Conservation (phyloP, 1,284 basidiomycete genomes). For the Bondarzewia mesenterica region DNA sequence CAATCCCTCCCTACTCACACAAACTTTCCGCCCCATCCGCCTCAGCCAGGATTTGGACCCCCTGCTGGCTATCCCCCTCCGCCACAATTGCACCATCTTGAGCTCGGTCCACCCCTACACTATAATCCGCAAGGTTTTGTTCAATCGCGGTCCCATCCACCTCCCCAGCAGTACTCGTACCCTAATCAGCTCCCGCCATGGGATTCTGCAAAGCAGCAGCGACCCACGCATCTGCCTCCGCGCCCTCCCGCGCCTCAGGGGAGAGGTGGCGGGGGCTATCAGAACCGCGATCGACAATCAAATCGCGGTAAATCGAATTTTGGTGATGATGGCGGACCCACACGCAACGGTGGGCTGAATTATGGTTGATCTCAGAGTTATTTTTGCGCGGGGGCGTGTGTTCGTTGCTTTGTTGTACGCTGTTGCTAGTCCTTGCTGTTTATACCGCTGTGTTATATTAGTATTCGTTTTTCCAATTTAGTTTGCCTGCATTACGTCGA, state of each 20-base stretch:
- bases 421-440: neutral
- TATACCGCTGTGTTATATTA: no score
- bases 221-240: conserved; percentile 18
- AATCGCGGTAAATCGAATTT: neutral
- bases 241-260: conserved; percentile 18
- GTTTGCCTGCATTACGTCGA: no score
- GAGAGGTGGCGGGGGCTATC: conserved; percentile 10
- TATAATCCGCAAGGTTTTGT: conserved; percentile 2
- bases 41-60: conserved; percentile 10
- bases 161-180: neutral
- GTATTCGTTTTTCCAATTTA: no score
- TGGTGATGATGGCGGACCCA: neutral
- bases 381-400: neutral
- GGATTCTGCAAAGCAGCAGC: conserved; percentile 11
- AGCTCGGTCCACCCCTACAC: neutral
- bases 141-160: neutral
- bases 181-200: conserved; percentile 12
- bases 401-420: neutral
- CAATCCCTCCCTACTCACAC: neutral
- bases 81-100: conserved; percentile 10
- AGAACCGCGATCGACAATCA: conserved; percentile 7
- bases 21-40: neutral
- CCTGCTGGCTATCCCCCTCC: conserved; percentile 21
- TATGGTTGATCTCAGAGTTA: neutral
- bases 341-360: neutral